Evolutionary conservation across 2,329 filamentous ascomycete genomes (phyloP), one percentile per base, ranked within the genome.

Genomic region (Ophiocordyceps australis): DNA sequence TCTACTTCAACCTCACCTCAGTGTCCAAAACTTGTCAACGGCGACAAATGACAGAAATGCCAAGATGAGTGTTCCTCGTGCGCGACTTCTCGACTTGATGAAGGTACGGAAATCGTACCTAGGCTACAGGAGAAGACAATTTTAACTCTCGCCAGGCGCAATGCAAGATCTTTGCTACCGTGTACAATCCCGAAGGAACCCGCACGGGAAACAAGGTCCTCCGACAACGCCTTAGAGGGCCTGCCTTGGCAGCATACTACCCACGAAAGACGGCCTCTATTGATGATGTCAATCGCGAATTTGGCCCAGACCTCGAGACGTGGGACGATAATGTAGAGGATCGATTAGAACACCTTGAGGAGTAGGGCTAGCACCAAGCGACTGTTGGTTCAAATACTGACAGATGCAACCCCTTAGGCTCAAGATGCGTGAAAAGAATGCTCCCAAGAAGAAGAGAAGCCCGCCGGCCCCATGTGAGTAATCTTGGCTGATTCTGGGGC

Each of bases 161-260:
- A 75, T 93, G 82, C 64, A 71, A 74, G 49, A 70, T 95, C 57
- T 98, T 95, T 62, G 75, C 74, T 43, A 80, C 78, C 26, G 85
- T 75, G 27, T 95, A 74, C 62, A 98, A 98, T 54, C 89, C 89
- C 15, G 65, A 81, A 28, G 61, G 73, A 38, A 51, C 77, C 33
- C 80, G 89, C 33, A 70, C 81, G 38, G 89, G 89, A 43, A 94
- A 89, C 58, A 92, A 89, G 54, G 63, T 98, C 47, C 63, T 98
- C 32, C 80, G 85, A 43, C 79, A 94, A 50, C 73, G 85, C 43
- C 61, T 95, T 34, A 72, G 68, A 43, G 89, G 89, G n/a, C 80
- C 83, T 17, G 57, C 77, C 1, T 55, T 94, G 35, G 77, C 74
- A 20, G 65, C 80, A 30, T 98, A 94, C 62, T 98, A 98, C 48